phyloP scores from a whole-genome alignment of 148 eudicot genomes.

The Nepenthes gracilis region DNA sequence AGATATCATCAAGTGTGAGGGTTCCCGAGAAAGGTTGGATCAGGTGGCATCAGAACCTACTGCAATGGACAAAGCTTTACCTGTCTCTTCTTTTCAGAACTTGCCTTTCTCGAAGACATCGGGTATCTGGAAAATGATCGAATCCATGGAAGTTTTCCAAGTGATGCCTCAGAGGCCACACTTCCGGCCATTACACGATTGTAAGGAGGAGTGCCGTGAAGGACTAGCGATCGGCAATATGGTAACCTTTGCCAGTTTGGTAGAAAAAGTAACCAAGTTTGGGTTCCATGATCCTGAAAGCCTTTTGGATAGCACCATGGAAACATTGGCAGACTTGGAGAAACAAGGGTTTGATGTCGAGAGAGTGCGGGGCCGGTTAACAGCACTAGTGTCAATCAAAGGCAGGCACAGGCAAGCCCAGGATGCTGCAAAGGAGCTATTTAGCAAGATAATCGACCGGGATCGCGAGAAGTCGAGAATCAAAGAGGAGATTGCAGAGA shows the following conservation, averaged over 20 bases:
- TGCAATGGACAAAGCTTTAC: constrained; percentile 8
- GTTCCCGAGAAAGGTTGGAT: constrained; percentile 3
- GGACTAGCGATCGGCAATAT: constrained; percentile 76
- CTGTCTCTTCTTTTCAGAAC: background rate
- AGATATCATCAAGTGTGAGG: too few species aligned
- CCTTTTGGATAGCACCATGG: constrained; percentile 41
- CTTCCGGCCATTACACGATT: constrained; percentile 40
- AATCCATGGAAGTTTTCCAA: constrained; percentile 53
- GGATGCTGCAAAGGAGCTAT: constrained; percentile 13
- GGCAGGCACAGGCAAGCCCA: constrained; percentile 25
- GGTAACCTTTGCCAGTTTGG: constrained; percentile 64
- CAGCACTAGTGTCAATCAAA: constrained; percentile 29
- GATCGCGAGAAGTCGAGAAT: constrained; percentile 17
- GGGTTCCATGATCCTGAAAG: constrained; percentile 33
- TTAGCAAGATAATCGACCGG: constrained; percentile 24
- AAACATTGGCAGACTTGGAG: constrained; percentile 58
- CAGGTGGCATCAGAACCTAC: constrained; percentile 13
- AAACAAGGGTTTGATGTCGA: constrained; percentile 56
- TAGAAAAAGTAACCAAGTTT: constrained; percentile 33
- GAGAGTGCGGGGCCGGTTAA: constrained; percentile 28
- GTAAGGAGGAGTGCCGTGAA: constrained; percentile 54
- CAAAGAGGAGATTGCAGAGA: constrained; percentile 30
- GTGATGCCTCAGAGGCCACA: constrained; percentile 75
- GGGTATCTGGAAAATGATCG: constrained; percentile 43
- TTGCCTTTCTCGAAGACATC: constrained; percentile 52